Evolutionary conservation across 1,284 basidiomycete genomes (phyloP), one percentile per base, ranked within the genome.

Genomic region (Leccinum angustisporum): DNA sequence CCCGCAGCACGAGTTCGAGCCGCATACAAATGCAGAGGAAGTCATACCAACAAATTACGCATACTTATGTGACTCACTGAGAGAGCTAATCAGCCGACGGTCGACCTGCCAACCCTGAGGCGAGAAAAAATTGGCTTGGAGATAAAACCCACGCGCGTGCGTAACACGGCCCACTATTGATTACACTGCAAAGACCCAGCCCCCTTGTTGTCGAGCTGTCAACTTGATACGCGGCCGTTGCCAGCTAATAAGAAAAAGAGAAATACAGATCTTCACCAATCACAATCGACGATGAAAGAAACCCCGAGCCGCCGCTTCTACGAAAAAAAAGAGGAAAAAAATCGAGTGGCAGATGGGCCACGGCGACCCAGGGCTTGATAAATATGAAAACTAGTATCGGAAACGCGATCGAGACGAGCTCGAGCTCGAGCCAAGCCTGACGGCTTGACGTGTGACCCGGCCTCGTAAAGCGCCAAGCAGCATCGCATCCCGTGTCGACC

Each of bases 371-470:
- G 63, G 46, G 50, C 31, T 48, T 10, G 57, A 56, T 72, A 69
- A 72, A 72, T 72, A 72, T 21, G 11, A 46, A 18, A 46, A 46
- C 18, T 38, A 60, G 59, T 70, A 67, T 55, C 60, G 18, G 54
- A 48, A 52, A 54, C 43, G 38, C 46, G 34, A 38, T 51, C 56
- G 38, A 21, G 38, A 16, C 16, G 27, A 18, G 51, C 33, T 18
- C 16, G 27, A 16, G 51, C 33, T 18, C 46, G 36, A 50, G 30
- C 31, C 25, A n/a, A 30, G 55, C 50, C 25, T 25, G 8, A 14
- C 8, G 10, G 50, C 36, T 10, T 43, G 27, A 51, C 54, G 56
- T 34, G 55, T n/a, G 46, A 58, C 59, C 52, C 36, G 54, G 53
- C 52, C 56, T 60, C 61, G 59, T 54, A 48, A 56, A 57, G 51